These are phyloP conservation scores for Skeletonema marinoi DNA, from an alignment of 108 stramenopile species.

Conservation along the genomic window DNA sequence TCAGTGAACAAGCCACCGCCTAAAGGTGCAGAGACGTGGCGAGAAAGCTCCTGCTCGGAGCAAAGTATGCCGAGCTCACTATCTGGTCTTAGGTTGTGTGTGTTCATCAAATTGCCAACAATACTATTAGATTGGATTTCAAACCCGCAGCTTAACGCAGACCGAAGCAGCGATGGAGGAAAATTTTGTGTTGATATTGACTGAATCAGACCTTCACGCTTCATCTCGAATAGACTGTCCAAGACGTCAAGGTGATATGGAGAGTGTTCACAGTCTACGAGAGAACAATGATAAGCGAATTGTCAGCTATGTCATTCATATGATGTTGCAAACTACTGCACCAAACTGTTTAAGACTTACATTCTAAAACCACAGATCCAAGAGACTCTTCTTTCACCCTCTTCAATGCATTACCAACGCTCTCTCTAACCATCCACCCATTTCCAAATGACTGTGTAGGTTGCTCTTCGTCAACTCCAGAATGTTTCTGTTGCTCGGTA, in stretches of 20 bases:
- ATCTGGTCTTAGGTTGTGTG: conserved; percentile 30
- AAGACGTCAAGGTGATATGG: conserved; percentile 70
- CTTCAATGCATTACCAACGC: conserved; percentile 39
- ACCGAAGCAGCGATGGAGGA: conserved; percentile 31
- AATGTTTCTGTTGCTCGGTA: background rate
- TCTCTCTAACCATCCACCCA: conserved; percentile 41
- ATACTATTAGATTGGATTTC: conserved; percentile 50
- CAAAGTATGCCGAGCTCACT: conserved; percentile 3
- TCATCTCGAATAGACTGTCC: conserved; percentile 61
- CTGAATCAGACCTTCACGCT: conserved; percentile 68
- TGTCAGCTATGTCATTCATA: background rate
- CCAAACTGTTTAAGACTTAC: conserved; percentile 5
- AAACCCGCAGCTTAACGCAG: conserved; percentile 50
- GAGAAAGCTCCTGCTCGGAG: conserved; percentile 4
- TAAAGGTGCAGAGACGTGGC: conserved; percentile 46
- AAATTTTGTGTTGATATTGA: conserved; percentile 56
- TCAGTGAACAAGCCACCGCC: conserved; percentile 65
- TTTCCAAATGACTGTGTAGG: conserved; percentile 33
- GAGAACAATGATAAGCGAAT: background rate
- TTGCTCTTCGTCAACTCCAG: conserved; percentile 15
- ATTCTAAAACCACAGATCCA: conserved; percentile 41
- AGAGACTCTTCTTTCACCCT: conserved; percentile 39
- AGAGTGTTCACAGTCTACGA: conserved; percentile 25
- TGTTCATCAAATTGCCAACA: conserved; percentile 55
- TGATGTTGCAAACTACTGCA: background rate